Base-by-base conservation (phyloP, 805 yeast species). In the Kuraishia ogatae region DNA sequence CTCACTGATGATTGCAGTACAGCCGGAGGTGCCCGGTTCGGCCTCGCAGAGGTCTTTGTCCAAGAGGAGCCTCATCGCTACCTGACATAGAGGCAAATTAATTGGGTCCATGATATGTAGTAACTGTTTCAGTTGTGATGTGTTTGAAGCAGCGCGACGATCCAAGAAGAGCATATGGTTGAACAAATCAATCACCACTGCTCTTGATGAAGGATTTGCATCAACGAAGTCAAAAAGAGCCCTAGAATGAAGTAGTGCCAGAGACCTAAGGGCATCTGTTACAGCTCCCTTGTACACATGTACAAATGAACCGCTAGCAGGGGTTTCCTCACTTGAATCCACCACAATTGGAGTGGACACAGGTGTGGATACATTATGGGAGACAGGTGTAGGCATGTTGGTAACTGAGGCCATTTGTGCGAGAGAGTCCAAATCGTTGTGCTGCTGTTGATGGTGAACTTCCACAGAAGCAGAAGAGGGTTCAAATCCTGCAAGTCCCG, bases 11-110 rank as follows among this genome's bases (percentile, higher is more conserved):
- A 51, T 22, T 6, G 50, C 49, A 2, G 43, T 35, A 11, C n/a
- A 35, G 43, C 17, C 43, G 13, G 43, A 3, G 39, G 47, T 54
- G 15, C 53, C 50, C 22, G 48, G 47, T 4, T 53, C 47, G 10
- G 48, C 53, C 2, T 19, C 22, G 6, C 19, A n/a, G 39, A 58
- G 51, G 22, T 58, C 59, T 21, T 62, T 63, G 28, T 64, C 66
- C 48, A 76, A 54, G 1, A 66, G 56, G 10, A 66, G 55, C 43
- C 71, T 70, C 53, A 77, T 64, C 2, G 75, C 54, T 48, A 75
- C 59, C 56, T 78, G 82, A 39, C 72, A 64, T 1, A 77, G 58
- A 1, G 78, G 75, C 22, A 78, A 60, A 55, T 74, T 76, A 60
- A 74, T 75, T 52, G 72, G 73, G 53, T 72, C 64, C 21, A 75